These are phyloP conservation scores for Cladorrhinum sp. DNA, from an alignment of 2,329 filamentous ascomycete genomes.

Conservation along the genomic window DNA sequence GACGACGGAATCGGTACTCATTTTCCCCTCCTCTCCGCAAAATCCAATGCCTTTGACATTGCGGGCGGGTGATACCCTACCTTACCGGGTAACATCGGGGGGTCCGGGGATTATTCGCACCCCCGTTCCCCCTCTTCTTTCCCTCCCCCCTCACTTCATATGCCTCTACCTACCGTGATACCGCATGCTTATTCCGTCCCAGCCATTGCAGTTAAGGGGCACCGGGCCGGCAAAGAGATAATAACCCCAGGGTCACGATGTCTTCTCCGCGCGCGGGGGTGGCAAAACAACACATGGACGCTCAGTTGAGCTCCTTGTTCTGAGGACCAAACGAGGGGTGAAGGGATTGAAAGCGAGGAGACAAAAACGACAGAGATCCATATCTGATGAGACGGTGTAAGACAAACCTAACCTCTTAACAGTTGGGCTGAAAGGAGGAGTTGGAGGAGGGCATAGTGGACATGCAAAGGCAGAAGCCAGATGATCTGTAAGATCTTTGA, in stretches of 20 bases:
- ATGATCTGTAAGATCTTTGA: background rate
- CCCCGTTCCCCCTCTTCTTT: background rate
- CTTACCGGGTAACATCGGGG: background rate
- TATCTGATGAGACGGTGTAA: background rate
- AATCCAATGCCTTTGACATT: background rate
- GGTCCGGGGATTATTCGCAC: background rate
- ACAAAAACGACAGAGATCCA: background rate
- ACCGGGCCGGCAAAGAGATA: background rate
- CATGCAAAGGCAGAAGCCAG: background rate
- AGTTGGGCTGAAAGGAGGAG: background rate
- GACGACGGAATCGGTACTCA: background rate
- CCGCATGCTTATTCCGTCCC: background rate
- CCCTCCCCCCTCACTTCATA: background rate
- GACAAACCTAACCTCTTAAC: background rate
- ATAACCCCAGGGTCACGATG: background rate
- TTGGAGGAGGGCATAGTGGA: background rate
- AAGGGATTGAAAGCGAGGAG: background rate
- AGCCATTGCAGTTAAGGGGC: slow-evolving; percentile 3
- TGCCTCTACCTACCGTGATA: background rate
- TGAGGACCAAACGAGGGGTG: background rate
- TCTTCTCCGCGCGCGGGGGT: background rate
- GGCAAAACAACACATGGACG: background rate
- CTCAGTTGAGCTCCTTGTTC: background rate
- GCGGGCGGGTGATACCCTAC: slow-evolving; percentile 7
- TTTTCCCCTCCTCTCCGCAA: background rate